phyloP scores from a whole-genome alignment of 1,284 basidiomycete genomes.

The Fomitopsis schrenkii region DNA sequence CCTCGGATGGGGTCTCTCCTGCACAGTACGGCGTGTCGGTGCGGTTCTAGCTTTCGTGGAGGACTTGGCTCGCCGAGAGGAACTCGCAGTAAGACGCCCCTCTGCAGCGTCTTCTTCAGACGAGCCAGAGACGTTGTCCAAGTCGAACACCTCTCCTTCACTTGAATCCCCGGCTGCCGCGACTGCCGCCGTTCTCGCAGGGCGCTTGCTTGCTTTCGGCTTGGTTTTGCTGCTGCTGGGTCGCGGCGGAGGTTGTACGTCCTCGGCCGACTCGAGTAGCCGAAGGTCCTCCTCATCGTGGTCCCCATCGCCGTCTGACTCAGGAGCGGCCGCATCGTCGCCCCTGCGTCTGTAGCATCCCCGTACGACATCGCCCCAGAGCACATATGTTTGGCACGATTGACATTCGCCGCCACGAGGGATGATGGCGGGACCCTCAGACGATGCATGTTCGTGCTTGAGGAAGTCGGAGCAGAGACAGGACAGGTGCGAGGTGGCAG shows the following conservation, averaged over 20 bases:
- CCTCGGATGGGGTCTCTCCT: neutral
- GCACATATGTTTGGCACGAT: conserved; percentile 46
- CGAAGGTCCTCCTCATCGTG: conserved; percentile 23
- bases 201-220: neutral
- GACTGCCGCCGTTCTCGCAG: neutral
- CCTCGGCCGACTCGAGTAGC: neutral
- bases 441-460: neutral
- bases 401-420: conserved; percentile 62
- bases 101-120: neutral
- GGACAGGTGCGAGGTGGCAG: conserved; percentile 56
- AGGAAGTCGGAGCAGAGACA: conserved; percentile 69
- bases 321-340: conserved; percentile 22
- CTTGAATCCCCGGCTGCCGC: neutral
- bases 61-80: neutral
- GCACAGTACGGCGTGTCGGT: no score
- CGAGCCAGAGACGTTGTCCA: conserved; percentile 21
- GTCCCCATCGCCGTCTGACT: conserved; percentile 23
- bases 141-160: conserved; percentile 29
- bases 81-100: neutral
- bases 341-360: conserved; percentile 57
- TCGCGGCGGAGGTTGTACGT: neutral
- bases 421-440: conserved; percentile 36
- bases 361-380: conserved; percentile 75
- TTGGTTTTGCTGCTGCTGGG: neutral
- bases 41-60: neutral